Evolutionary conservation across 345 rosid species (phyloP), one percentile per base, ranked within the genome.

Genomic region (Aquilaria malaccensis): DNA sequence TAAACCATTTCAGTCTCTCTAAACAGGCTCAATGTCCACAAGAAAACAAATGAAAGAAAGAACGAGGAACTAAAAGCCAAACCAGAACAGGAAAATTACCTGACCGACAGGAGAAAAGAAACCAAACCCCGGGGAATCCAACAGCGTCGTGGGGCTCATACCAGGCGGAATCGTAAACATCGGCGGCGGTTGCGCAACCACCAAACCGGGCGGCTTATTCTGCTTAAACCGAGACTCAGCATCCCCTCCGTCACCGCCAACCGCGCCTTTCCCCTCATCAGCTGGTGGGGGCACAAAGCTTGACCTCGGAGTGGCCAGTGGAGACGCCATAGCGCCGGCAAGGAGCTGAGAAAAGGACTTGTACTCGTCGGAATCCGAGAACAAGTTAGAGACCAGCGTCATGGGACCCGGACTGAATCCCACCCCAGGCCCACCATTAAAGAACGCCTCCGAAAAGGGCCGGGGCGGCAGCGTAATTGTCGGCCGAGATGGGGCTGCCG

Each of bases 321-420:
- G 91, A 50, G 95, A 85, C 61, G 83, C 67, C 82, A 83, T 78
- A 68, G 95, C 91, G 51, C 97, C 86, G n/a, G 91, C 83, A n/a
- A 86, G 80, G 9, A 86, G 85, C 70, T 84, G 92, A 68, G 96
- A 88, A 76, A 88, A 88, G 32, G 96, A 79, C 65, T 77, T 83
- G 57, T 68, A 78, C 50, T 81, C 96, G 12, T 91, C 88, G 70
- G 83, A 70, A 57, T 84, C 91, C 58, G 93, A 62, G 72, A 91
- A 88, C 60, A 84, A 54, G 70, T 67, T 81, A 11, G 97, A 85
- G 70, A 91, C 83, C 12, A 91, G 79, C 59, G 97, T 88, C 91
- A 91, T 84, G 13, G 96, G 97, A 7, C 98, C 91, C 3, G 96
- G 98, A 53, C 96, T 91, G 68, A 86, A 83, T 1, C 93, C 92